Percentiles rank a stretch among this genome's conserved stretches.
Evolutionary conservation across 345 rosid genomes (phyloP).

Genomic region (Lumnitzera racemosa): DNA sequence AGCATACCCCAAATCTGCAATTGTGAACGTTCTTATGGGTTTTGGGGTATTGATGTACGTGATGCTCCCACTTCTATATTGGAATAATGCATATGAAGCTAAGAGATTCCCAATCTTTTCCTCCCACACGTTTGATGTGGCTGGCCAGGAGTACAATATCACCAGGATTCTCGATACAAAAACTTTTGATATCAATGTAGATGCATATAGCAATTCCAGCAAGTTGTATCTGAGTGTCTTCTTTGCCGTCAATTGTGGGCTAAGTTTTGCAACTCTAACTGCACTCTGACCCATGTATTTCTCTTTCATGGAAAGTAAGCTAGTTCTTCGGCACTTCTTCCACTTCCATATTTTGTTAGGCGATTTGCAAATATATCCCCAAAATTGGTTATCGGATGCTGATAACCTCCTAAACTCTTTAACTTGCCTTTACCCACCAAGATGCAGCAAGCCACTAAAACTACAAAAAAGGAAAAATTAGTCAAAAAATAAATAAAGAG

Average conservation of each 20-base stretch:
- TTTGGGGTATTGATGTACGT: conserved; percentile 84
- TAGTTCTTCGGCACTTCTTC: too few relatives aligned
- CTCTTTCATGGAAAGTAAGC: conserved; percentile 56
- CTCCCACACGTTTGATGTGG: conserved; percentile 10
- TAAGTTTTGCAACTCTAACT: conserved; percentile 50
- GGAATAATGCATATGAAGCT: conserved; percentile 87
- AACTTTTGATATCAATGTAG: conserved; percentile 35
- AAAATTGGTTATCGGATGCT: too few relatives aligned
- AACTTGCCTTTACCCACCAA: too few relatives aligned
- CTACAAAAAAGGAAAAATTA: too few relatives aligned
- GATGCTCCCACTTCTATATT: conserved; percentile 80
- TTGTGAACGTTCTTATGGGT: conserved; percentile 75
- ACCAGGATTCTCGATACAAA: conserved; percentile 42
- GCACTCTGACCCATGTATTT: conserved; percentile 74
- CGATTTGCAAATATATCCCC: too few relatives aligned
- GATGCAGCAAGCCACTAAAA: too few relatives aligned
- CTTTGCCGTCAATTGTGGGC: conserved; percentile 59
- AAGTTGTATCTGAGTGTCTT: conserved; percentile 53
- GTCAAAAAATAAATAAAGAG: too few relatives aligned
- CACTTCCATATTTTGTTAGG: too few relatives aligned
- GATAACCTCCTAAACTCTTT: too few relatives aligned
- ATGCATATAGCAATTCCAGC: conserved; percentile 51
- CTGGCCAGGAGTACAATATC: conserved; percentile 45
- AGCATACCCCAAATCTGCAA: conserved; percentile 78
- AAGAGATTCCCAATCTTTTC: conserved; percentile 84